These are phyloP conservation scores for Schrenkiella parvula DNA, from an alignment of 345 rosid species.

Conservation along the genomic window DNA sequence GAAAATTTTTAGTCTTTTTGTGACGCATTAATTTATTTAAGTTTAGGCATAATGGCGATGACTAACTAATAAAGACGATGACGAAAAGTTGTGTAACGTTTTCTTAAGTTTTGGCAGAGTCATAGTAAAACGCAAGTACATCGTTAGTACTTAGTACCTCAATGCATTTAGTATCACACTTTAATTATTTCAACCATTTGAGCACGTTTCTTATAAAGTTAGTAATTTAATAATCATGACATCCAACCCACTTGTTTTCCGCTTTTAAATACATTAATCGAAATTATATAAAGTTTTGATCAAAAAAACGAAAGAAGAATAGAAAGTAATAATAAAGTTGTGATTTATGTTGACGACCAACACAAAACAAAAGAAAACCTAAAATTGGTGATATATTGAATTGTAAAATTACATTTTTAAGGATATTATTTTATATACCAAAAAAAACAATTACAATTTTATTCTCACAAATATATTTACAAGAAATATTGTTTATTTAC, in stretches of 20 bases:
- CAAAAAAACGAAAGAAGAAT: not conserved
- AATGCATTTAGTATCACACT: not conserved
- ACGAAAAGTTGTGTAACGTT: slow-evolving; percentile 1
- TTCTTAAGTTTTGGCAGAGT: slow-evolving; percentile 7
- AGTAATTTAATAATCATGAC: not conserved
- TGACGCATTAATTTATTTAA: not conserved
- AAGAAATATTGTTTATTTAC: not conserved
- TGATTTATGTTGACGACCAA: slow-evolving; percentile 8
- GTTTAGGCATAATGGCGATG: not conserved
- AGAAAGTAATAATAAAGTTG: not conserved
- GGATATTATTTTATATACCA: not conserved
- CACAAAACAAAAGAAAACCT: not conserved
- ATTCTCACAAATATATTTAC: not conserved
- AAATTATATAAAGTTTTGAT: not conserved
- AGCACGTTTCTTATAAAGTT: not conserved
- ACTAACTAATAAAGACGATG: not conserved
- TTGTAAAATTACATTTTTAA: not conserved
- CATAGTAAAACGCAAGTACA: slow-evolving; percentile 11
- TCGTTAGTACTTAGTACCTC: slow-evolving; percentile 13
- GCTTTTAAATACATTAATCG: not conserved
- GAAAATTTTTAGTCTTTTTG: not conserved
- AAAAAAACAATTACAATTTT: not conserved
- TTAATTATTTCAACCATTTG: not conserved
- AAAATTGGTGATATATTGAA: not conserved
- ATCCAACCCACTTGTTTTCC: not conserved